These are phyloP conservation scores for Amanita polypyramis DNA, from an alignment of 768 basidiomycete genomes.

Conservation along the genomic window DNA sequence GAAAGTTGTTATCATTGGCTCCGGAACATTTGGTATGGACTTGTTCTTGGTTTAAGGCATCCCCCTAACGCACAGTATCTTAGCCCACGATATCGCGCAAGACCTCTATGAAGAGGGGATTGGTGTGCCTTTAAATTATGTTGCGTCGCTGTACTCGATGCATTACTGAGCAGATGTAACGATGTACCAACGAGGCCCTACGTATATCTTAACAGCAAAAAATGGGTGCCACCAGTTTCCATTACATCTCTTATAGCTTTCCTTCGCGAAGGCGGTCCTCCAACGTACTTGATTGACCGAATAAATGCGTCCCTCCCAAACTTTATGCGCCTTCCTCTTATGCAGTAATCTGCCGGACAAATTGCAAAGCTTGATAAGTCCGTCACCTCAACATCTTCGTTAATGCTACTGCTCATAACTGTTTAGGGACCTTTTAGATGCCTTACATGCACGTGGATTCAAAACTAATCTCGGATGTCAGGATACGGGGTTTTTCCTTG, in stretches of 20 bases:
- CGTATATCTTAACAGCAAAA: slow-evolving; percentile 4
- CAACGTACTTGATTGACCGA: slow-evolving; percentile 40
- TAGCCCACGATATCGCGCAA: slow-evolving; percentile 30
- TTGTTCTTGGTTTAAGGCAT: neutral
- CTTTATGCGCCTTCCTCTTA: slow-evolving; percentile 13
- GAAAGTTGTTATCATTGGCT: slow-evolving; percentile 61
- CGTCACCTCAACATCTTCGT: neutral
- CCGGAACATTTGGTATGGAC: slow-evolving; percentile 42
- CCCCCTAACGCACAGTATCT: neutral
- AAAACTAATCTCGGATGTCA: slow-evolving; percentile 31
- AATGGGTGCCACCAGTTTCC: too few species aligned
- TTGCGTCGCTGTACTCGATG: neutral
- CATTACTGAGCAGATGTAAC: slow-evolving; percentile 5
- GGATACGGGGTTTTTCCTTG: slow-evolving; percentile 26
- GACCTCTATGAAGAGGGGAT: slow-evolving; percentile 19
- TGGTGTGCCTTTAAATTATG: neutral
- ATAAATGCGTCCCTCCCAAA: slow-evolving; percentile 38
- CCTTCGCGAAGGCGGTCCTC: too few species aligned
- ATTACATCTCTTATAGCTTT: too few species aligned
- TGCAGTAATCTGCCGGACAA: slow-evolving; percentile 12
- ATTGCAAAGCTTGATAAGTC: slow-evolving; percentile 29
- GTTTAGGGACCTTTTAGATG: slow-evolving; percentile 33
- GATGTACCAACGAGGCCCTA: slow-evolving; percentile 8
- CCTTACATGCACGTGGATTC: slow-evolving; percentile 37
- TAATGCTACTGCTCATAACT: slow-evolving; percentile 13